Evolutionary conservation across 2,329 filamentous ascomycete genomes (phyloP).

Genomic region (Fusarium anguioides): DNA sequence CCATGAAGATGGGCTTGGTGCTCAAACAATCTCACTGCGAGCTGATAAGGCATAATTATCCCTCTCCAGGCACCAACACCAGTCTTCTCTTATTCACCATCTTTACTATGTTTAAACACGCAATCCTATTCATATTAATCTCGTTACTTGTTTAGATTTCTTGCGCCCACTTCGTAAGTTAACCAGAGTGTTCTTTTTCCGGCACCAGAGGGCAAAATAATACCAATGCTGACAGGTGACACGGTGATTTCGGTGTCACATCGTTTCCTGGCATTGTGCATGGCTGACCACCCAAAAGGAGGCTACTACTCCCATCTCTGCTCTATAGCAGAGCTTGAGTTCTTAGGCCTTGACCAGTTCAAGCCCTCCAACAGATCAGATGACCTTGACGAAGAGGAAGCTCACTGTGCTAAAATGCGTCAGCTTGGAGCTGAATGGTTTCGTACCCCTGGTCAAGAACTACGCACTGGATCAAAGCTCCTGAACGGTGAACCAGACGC

Average conservation of each 20-base stretch:
- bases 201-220: background rate
- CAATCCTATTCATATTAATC: too few relatives aligned
- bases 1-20: background rate
- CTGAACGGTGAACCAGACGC: background rate
- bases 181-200: background rate
- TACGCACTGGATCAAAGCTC: background rate
- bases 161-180: background rate
- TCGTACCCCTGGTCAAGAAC: background rate
- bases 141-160: too few relatives aligned
- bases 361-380: background rate
- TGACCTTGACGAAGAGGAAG: background rate
- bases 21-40: too few relatives aligned
- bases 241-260: background rate
- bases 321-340: background rate
- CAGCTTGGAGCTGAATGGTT: background rate
- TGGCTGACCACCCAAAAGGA: constrained; percentile 1
- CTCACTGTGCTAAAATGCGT: background rate
- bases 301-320: background rate
- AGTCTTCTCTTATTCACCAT: too few relatives aligned
- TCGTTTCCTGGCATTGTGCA: background rate
- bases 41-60: too few relatives aligned
- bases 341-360: background rate
- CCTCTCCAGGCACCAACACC: too few relatives aligned
- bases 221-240: background rate
- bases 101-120: too few relatives aligned